Evolutionary conservation across 164 flowering plant genomes (phyloP), one percentile per base, ranked within the genome.

Genomic region (Chloranthus sessilifolius): DNA sequence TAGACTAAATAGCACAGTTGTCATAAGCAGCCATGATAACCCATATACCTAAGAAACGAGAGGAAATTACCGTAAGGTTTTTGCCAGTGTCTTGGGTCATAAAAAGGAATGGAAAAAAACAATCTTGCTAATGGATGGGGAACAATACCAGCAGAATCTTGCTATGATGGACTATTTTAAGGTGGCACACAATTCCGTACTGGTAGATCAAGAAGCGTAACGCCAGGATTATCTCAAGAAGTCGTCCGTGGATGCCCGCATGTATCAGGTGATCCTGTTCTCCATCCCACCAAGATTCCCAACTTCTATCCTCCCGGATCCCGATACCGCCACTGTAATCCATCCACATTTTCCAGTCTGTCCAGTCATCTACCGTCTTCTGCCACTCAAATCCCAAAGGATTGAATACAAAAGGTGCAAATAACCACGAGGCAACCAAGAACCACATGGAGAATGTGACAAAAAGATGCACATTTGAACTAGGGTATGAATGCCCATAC

Each of bases 301-400:
- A 92, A 65, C 97, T 92, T 61, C 72, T 84, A 44, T 89, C 88
- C 5, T 59, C 63, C 40, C 65, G 63, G 63, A 88, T 84, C 31
- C 97, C 97, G 26, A 92, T 92, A 27, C 99, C 99, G 43, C 99
- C 99, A 33, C 90, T 91, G 59, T 86, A 86, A 36, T 89, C 97
- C 92, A 92, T 86, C 99, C 99, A 92, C 74, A 84, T 77, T 60
- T 85, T 92, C 99, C 99, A 92, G 39, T 92, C 92, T 9, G 95
- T 75, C 97, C 97, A 92, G 58, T 92, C 99, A 59, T 92, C 99
- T 17, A 92, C 97, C n/a, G 95, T 88, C 59, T 88, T 92, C 62
- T 92, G 99, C 99, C 99, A 94, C 48, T 94, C 99, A 63, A 94
- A 94, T 27, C 97, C 96, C 36, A 97, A 86, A 24, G 99, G 99